Conservation (phyloP, 495 filamentous ascomycete species). For the Penicillium antarcticum region DNA sequence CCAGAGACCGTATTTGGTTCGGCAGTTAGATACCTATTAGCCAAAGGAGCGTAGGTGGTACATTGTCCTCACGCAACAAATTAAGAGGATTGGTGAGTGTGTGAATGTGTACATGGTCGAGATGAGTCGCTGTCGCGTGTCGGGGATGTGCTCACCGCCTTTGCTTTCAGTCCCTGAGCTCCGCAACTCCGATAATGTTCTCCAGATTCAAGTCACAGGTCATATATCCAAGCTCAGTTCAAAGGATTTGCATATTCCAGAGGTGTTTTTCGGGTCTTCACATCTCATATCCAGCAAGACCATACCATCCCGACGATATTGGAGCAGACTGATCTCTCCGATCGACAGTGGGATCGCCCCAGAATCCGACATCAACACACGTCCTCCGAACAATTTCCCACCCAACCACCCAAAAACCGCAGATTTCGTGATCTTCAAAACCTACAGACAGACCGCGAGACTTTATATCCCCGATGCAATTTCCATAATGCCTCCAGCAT, state of each 20-base stretch:
- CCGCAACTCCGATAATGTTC: slow-evolving; percentile 8
- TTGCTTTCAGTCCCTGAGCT: neutral
- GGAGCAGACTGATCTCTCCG: neutral
- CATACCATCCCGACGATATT: neutral
- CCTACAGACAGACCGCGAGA: neutral
- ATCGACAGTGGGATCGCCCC: slow-evolving; percentile 4
- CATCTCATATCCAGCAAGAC: neutral
- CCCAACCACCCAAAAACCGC: neutral
- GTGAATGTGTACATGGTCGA: neutral
- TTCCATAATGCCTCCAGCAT: slow-evolving; percentile 25
- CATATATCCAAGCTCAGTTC: neutral
- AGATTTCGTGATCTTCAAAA: neutral
- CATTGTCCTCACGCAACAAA: too few relatives aligned
- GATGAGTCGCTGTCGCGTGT: neutral
- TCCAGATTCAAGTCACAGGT: neutral
- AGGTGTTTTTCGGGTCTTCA: neutral
- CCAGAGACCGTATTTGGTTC: too few relatives aligned
- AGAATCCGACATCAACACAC: neutral
- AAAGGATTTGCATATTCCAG: neutral
- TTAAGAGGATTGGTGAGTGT: neutral
- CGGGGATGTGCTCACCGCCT: slow-evolving; percentile 7
- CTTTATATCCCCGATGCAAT: slow-evolving; percentile 3
- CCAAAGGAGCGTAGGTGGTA: too few relatives aligned
- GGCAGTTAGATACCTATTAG: too few relatives aligned
- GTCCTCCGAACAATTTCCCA: neutral